Percentiles rank a stretch among this genome's conserved stretches.
Conservation (phyloP, 768 basidiomycete genomes). For the Tylopilus plumbeoviolaceoides region DNA sequence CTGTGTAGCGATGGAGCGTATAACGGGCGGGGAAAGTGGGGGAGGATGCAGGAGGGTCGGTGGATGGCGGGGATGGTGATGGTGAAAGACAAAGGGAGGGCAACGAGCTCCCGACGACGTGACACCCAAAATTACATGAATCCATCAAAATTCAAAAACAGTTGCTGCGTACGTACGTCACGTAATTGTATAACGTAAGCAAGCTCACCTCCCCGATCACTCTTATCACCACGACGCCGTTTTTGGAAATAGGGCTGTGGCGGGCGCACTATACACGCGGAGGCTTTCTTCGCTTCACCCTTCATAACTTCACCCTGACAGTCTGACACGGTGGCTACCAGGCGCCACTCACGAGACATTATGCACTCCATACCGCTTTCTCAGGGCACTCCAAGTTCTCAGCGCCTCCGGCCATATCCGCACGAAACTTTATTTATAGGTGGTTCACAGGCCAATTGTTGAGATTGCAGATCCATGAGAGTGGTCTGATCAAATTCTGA, state of each 20-base stretch:
- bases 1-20: slow-evolving; percentile 30
- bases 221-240: neutral
- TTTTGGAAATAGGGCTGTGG: neutral
- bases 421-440: neutral
- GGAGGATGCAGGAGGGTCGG: slow-evolving; percentile 8
- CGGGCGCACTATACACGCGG: neutral
- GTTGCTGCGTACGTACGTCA: slow-evolving; percentile 28
- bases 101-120: slow-evolving; percentile 22
- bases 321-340: too few relatives aligned
- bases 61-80: slow-evolving; percentile 23
- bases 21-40: neutral
- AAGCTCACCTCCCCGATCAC: slow-evolving; percentile 21
- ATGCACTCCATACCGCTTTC: too few relatives aligned
- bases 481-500: neutral
- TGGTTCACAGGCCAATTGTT: neutral
- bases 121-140: slow-evolving; percentile 29
- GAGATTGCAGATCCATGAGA: neutral
- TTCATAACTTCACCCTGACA: neutral
- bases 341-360: too few relatives aligned
- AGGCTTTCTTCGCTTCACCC: neutral
- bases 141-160: slow-evolving; percentile 33
- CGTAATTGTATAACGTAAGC: slow-evolving; percentile 28
- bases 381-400: neutral
- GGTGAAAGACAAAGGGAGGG: slow-evolving; percentile 28
- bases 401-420: neutral